Evolutionary conservation across 306 rosid genomes (phyloP).

Genomic region (Senna siamea): DNA sequence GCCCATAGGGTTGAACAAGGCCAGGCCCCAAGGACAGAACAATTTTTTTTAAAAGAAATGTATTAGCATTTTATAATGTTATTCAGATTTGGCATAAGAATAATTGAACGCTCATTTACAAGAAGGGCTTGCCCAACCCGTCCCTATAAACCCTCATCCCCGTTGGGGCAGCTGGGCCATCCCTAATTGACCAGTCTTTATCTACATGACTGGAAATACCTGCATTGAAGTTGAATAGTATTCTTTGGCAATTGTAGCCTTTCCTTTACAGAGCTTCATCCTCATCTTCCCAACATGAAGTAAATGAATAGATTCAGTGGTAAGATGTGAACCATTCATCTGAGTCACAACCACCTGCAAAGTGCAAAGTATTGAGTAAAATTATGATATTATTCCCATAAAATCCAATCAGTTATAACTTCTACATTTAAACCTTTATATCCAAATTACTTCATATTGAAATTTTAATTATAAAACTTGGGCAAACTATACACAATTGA

Average conservation of each 20-base stretch:
- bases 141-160: neutral
- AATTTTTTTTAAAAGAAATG: too few species aligned
- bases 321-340: slow-evolving; percentile 69
- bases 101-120: neutral
- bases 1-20: neutral
- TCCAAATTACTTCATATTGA: neutral
- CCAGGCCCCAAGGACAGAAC: neutral
- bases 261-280: slow-evolving; percentile 87
- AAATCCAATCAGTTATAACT: slow-evolving; percentile 11
- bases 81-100: too few species aligned
- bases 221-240: slow-evolving; percentile 93
- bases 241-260: slow-evolving; percentile 77
- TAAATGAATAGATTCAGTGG: slow-evolving; percentile 80
- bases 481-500: neutral
- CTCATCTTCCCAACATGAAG: slow-evolving; percentile 97
- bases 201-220: slow-evolving; percentile 52
- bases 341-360: slow-evolving; percentile 90
- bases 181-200: neutral
- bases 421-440: neutral
- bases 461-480: neutral
- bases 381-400: slow-evolving; percentile 28
- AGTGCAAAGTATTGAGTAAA: slow-evolving; percentile 44
- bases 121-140: neutral
- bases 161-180: neutral
- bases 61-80: too few species aligned